A percentile compares a stretch with the other conserved stretches of the same genome.
phyloP scores from a whole-genome alignment of 2,329 filamentous ascomycete species.

The Colletotrichum neosansevieriae region DNA sequence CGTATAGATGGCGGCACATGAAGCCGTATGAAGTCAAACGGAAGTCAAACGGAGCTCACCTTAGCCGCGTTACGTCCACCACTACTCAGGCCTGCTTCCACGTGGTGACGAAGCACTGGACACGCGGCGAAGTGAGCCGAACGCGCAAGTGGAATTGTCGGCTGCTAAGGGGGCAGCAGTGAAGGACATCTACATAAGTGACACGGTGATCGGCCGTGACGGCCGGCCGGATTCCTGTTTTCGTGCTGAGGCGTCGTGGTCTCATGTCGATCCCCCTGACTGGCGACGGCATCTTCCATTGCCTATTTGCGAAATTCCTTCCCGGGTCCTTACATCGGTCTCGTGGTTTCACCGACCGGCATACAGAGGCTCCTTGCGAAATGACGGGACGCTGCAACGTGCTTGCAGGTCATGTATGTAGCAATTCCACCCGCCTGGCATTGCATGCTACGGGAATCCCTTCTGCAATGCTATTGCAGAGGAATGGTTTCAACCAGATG shows the following conservation, averaged over 20 bases:
- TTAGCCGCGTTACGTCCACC: not conserved
- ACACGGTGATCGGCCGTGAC: not conserved
- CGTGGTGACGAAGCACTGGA: not conserved
- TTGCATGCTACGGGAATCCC: constrained; percentile 17
- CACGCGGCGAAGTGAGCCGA: not conserved
- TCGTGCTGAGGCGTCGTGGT: not conserved
- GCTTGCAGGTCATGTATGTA: constrained; percentile 2
- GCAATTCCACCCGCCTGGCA: constrained; percentile 8
- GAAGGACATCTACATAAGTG: not conserved
- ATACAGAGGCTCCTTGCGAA: not conserved
- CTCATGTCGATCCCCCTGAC: constrained; percentile 1
- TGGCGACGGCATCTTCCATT: not conserved
- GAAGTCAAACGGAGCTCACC: not conserved
- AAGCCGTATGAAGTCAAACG: constrained; percentile 1
- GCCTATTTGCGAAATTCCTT: not conserved
- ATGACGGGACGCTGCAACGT: constrained; percentile 12
- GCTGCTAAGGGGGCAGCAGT: not conserved
- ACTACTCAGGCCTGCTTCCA: not conserved
- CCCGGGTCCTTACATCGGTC: not conserved
- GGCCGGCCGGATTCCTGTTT: not conserved
- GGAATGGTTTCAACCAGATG: too few species aligned
- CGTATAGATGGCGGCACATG: not conserved
- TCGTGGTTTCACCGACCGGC: constrained; percentile 4
- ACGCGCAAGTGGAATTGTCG: not conserved
- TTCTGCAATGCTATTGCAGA: too few species aligned